These are phyloP conservation scores for Pseudevernia furfuracea DNA, from an alignment of 495 filamentous ascomycete genomes.

Conservation along the genomic window DNA sequence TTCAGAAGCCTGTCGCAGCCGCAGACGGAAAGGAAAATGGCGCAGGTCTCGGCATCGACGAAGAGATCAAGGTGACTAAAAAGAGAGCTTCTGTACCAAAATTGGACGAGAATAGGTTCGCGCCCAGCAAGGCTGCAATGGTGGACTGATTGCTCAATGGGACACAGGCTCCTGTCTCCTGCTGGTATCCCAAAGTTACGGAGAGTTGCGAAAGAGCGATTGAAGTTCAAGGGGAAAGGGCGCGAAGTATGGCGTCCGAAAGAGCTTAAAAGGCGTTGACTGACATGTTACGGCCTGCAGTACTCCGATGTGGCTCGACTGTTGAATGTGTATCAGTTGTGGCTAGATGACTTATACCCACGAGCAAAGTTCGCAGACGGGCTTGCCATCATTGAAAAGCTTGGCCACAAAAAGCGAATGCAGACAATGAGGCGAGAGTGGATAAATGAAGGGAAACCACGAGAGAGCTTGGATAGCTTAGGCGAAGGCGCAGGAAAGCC, in stretches of 20 bases:
- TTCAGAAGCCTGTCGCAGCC: constrained; percentile 29
- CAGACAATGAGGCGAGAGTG: constrained; percentile 71
- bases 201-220: constrained; percentile 55
- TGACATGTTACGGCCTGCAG: constrained; percentile 36
- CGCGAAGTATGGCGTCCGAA: constrained; percentile 59
- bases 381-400: constrained; percentile 83
- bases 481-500: neutral
- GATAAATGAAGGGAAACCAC: constrained; percentile 66
- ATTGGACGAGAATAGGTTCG: constrained; percentile 71
- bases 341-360: constrained; percentile 94
- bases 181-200: constrained; percentile 78
- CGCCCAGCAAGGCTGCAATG: neutral
- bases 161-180: constrained; percentile 61
- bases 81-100: constrained; percentile 71
- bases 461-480: neutral
- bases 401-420: constrained; percentile 71
- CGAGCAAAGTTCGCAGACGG: constrained; percentile 91
- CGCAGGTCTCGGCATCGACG: constrained; percentile 63
- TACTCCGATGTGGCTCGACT: constrained; percentile 78
- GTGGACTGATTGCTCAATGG: neutral
- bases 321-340: constrained; percentile 86
- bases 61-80: constrained; percentile 73
- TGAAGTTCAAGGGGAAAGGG: constrained; percentile 86
- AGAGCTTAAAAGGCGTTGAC: constrained; percentile 14
- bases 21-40: constrained; percentile 33